phyloP scores from a whole-genome alignment of 805 yeast species.

The Isabelozyma heimii region DNA sequence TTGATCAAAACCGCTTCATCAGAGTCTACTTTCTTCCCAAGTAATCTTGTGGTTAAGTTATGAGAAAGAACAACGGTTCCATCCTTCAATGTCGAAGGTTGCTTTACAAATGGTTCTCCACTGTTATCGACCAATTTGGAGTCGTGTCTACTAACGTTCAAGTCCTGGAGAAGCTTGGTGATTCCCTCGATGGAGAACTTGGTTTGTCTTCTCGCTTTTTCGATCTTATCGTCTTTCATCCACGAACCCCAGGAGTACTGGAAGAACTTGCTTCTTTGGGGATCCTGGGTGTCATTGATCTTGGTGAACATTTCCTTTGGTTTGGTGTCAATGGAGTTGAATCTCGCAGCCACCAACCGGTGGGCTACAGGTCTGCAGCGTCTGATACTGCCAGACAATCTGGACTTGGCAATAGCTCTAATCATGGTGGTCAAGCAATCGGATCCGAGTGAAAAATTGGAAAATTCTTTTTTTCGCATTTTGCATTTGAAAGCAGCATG shows the following conservation, averaged over 20 bases:
- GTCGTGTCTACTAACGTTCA: conserved; percentile 37
- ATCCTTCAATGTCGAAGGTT: conserved; percentile 40
- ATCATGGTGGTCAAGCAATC: background rate
- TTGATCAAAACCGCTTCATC: conserved; percentile 50
- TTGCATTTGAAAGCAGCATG: no score
- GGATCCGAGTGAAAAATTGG: background rate
- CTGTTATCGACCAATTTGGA: conserved; percentile 17
- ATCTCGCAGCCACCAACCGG: background rate
- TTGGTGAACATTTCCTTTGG: conserved; percentile 50
- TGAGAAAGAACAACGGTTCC: conserved; percentile 47
- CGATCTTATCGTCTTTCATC: conserved; percentile 73
- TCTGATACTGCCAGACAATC: background rate
- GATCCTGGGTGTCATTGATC: conserved; percentile 60
- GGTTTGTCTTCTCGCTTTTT: conserved; percentile 76
- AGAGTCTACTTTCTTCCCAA: conserved; percentile 45
- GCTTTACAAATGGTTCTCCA: conserved; percentile 18
- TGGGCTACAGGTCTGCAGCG: background rate
- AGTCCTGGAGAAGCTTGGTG: conserved; percentile 46
- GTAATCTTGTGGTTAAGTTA: conserved; percentile 39
- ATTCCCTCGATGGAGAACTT: conserved; percentile 80
- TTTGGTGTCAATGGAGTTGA: conserved; percentile 9
- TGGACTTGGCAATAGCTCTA: background rate
- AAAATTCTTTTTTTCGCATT: background rate
- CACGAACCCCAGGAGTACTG: conserved; percentile 95
- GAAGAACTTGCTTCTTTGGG: conserved; percentile 70